Percentiles rank a stretch among this genome's conserved stretches.
Conservation (phyloP, 176 grass and related monocot species). For the Carex cristatella region DNA sequence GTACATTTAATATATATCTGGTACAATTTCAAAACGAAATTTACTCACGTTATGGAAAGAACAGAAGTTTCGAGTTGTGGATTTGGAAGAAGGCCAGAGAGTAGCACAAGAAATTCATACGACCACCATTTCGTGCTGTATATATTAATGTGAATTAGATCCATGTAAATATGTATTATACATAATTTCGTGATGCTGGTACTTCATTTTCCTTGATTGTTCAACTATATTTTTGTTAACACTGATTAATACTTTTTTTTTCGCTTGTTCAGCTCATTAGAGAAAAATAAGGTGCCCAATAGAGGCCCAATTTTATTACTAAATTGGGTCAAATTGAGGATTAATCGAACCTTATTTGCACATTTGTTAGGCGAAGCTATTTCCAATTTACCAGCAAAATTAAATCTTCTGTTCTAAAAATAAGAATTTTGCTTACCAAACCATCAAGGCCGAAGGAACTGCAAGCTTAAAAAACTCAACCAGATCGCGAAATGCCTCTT, state of each 20-base stretch:
- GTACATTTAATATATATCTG: neutral
- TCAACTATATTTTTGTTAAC: neutral
- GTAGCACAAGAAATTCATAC: slow-evolving; percentile 72
- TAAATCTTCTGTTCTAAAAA: neutral
- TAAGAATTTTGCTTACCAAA: slow-evolving; percentile 49
- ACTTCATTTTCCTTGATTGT: neutral
- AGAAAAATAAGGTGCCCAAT: neutral
- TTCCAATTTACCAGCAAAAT: neutral
- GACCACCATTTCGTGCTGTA: slow-evolving; percentile 82
- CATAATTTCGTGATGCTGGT: neutral
- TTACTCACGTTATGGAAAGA: slow-evolving; percentile 51
- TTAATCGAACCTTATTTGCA: slow-evolving; percentile 1
- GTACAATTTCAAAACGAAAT: neutral
- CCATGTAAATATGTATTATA: neutral
- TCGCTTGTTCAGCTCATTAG: neutral
- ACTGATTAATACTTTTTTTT: neutral
- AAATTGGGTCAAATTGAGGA: neutral
- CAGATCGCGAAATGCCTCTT: slow-evolving; percentile 45
- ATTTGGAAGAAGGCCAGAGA: slow-evolving; percentile 86
- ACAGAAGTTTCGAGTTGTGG: slow-evolving; percentile 78
- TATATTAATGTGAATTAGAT: neutral
- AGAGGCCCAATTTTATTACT: neutral
- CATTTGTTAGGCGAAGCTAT: neutral
- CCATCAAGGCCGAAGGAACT: slow-evolving; percentile 80
- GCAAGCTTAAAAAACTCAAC: slow-evolving; percentile 47